Evolutionary conservation across 2,329 filamentous ascomycete genomes (phyloP), one percentile per base, ranked within the genome.

Genomic region (Colletotrichum sp.): DNA sequence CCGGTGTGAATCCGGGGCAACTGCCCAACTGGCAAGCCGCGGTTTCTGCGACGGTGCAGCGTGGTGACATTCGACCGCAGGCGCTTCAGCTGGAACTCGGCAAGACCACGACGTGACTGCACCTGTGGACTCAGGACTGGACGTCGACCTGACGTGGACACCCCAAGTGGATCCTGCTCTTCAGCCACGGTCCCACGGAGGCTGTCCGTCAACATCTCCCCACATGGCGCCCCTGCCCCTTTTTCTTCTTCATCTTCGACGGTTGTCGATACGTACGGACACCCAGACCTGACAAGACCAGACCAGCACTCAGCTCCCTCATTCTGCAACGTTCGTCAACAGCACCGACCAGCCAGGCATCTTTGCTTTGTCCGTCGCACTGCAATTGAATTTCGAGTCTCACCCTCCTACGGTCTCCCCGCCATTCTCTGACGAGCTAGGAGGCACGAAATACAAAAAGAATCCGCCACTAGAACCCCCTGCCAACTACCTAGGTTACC

Each of bases 311-410:
- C 16, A 28, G 63, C 61, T 36, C 32, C n/a, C 34, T 74, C 36
- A 66, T 72, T 64, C 63, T 75, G 73, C 69, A 73, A 75, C 73
- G 61, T 72, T 74, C 59, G 60, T 66, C 68, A 72, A 72, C 69
- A 68, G 63, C 68, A 66, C 67, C 60, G 59, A 60, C 72, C 59
- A 66, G 30, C 59, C 26, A 14, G 10, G 9, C 39, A 4, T 72
- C 24, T 13, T 48, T 66, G 72, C 73, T 75, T 75, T 75, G 63
- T 75, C 30, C 34, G 36, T 65, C 43, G 43, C 55, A 75, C 68
- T 71, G 26, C 55, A 70, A 70, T 63, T 16, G 59, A 64, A 55
- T 18, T 21, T 39, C 39, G 21, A 71, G 59, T 57, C 57, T 71
- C 57, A 74, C 21, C 59, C 48, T 32, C 26, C 60, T 43, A 24